Base-by-base conservation (phyloP, 2,329 filamentous ascomycete genomes). In the Hymenoscyphus occultus region DNA sequence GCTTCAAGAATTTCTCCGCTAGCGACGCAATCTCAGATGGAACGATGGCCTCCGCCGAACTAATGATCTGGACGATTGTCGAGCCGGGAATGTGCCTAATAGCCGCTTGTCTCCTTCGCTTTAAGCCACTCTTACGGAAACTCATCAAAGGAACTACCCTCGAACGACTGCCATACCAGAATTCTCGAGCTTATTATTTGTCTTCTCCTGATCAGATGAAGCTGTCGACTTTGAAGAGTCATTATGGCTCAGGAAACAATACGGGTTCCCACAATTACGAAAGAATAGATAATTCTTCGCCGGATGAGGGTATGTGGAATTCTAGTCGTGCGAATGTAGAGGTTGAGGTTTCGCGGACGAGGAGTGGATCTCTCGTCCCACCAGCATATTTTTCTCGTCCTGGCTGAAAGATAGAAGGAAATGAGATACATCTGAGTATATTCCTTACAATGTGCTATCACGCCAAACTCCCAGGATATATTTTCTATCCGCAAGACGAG, bases 81-180 rank as follows among this genome's bases (percentile, higher is more conserved):
- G 62, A 63, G 28, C 56, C 62, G 2, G 62, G 56, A 35, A 63
- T 60, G 56, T 63, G 56, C 56, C 31, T 63, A 22, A 60, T 63
- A 16, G 62, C 62, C 9, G 62, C 62, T 4, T 63, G 62, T 56
- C 35, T 63, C 28, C n/a, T 56, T 16, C n/a, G 61, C 32, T 51
- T 63, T 14, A 40, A 51, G 19, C 54, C 61, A 5, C 61, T 63
- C 6, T 51, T 63, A 7, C 48, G 39, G 40, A 40, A 31, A 28
- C 39, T 40, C 6, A 6, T 42, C 51, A 56, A 42, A 28, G 60
- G 35, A 13, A 65, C 58, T 22, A 19, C 39, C 35, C 58, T 60
- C 19, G 39, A 42, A 40, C 19, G 58, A 42, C 28, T 45, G 5
- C 39, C 22, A 3, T 28, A 22, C 22, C 39, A 60, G 10, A 60